phyloP scores from a whole-genome alignment of 345 rosid genomes.

The Arabis alpina region DNA sequence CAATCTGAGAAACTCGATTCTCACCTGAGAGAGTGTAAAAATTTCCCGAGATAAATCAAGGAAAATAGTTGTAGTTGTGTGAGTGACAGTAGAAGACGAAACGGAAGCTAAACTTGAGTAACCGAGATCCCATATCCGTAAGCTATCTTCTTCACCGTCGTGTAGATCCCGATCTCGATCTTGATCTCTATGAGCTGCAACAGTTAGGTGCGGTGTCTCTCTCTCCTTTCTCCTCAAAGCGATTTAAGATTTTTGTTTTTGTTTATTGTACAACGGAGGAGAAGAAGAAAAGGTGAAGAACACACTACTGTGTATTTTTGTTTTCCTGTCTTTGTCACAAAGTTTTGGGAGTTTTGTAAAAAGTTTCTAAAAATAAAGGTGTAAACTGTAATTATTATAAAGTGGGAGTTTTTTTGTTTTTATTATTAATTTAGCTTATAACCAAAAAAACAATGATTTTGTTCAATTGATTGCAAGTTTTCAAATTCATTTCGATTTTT shows the following conservation, averaged over 20 bases:
- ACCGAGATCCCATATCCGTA: constrained; percentile 44
- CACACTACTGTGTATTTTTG: background rate
- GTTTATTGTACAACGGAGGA: constrained; percentile 18
- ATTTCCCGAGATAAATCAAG: constrained; percentile 28
- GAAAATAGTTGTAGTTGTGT: constrained; percentile 26
- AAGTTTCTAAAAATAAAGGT: background rate
- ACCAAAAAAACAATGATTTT: background rate
- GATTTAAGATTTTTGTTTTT: background rate
- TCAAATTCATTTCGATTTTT: no score
- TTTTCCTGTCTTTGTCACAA: constrained; percentile 17
- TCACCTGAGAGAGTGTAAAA: constrained; percentile 31
- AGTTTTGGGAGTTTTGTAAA: constrained; percentile 24
- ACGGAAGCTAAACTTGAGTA: constrained; percentile 29
- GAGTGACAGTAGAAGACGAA: constrained; percentile 47
- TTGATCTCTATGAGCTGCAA: constrained; percentile 33
- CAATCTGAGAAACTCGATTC: constrained; percentile 26
- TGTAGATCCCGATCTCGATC: constrained; percentile 39
- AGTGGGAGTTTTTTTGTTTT: background rate
- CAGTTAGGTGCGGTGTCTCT: constrained; percentile 36
- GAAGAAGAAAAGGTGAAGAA: constrained; percentile 26
- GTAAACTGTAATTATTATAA: constrained; percentile 24
- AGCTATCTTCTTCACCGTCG: constrained; percentile 36
- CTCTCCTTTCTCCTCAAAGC: constrained; percentile 33
- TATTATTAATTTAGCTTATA: constrained; percentile 1
- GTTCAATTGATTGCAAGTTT: no score